phyloP scores from a whole-genome alignment of 2,329 filamentous ascomycete species.

The Stachybotrys chlorohalonatus region DNA sequence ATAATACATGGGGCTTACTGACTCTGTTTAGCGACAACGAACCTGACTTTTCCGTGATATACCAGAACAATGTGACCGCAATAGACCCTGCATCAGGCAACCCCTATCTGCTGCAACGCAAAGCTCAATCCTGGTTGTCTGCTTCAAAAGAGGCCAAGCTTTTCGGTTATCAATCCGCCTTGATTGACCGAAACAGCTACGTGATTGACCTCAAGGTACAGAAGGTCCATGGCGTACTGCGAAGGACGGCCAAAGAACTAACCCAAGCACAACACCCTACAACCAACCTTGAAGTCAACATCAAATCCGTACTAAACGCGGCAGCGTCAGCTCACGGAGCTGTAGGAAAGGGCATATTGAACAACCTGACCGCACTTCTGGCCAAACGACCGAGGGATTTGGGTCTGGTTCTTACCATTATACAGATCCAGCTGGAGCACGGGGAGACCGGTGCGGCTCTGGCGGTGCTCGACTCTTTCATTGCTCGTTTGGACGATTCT shows the following conservation, averaged over 20 bases:
- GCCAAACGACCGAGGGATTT: slow-evolving; percentile 71
- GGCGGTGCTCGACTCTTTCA: slow-evolving; percentile 64
- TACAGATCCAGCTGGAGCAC: slow-evolving; percentile 70
- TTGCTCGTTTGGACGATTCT: slow-evolving; percentile 60
- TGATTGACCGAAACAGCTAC: slow-evolving; percentile 52
- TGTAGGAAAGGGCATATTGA: slow-evolving; percentile 59
- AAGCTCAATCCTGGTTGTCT: slow-evolving; percentile 45
- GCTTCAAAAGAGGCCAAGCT: slow-evolving; percentile 51
- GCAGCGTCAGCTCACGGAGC: slow-evolving; percentile 61
- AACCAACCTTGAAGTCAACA: slow-evolving; percentile 22
- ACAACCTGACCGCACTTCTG: slow-evolving; percentile 58
- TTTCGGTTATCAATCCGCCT: slow-evolving; percentile 58
- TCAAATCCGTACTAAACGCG: slow-evolving; percentile 49
- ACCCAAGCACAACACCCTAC: slow-evolving; percentile 15
- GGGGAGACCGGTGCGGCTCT: slow-evolving; percentile 68
- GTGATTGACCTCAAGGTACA: slow-evolving; percentile 56
- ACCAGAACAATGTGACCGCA: slow-evolving; percentile 52
- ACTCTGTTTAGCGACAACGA: slow-evolving; percentile 49
- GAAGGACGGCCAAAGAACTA: slow-evolving; percentile 35
- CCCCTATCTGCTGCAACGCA: slow-evolving; percentile 57
- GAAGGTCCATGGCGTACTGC: slow-evolving; percentile 55
- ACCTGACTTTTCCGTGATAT: slow-evolving; percentile 55
- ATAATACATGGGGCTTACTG: too few species aligned
- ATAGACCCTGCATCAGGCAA: slow-evolving; percentile 40
- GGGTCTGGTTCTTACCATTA: slow-evolving; percentile 67